These are phyloP conservation scores for Podochytrium sp. DNA, from an alignment of 192 early-diverging fungal species.

Conservation along the genomic window DNA sequence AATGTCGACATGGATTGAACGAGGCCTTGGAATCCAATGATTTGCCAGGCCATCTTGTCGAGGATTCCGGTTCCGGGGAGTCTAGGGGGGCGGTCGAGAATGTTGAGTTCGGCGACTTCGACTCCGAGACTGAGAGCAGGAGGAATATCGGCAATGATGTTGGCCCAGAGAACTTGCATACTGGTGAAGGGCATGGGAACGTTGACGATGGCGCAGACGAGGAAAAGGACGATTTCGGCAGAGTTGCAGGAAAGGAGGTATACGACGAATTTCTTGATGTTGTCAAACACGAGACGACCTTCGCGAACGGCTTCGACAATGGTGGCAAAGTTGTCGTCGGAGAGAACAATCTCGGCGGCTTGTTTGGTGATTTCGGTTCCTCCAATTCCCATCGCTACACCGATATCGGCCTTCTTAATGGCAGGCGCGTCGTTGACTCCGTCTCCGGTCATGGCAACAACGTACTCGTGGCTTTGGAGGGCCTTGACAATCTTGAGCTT, in stretches of 20 bases:
- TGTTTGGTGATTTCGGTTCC: slow-evolving; percentile 99
- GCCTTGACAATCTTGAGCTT: slow-evolving; percentile 95
- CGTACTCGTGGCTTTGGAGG: slow-evolving; percentile 74
- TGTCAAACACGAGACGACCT: slow-evolving; percentile 95
- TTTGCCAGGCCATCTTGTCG: slow-evolving; percentile 57
- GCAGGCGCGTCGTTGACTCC: slow-evolving; percentile 95
- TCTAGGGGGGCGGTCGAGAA: slow-evolving; percentile 86
- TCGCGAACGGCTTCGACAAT: slow-evolving; percentile 94
- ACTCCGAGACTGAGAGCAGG: slow-evolving; percentile 93
- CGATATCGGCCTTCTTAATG: slow-evolving; percentile 94
- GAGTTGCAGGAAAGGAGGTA: slow-evolving; percentile 93
- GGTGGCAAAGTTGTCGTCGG: slow-evolving; percentile 94
- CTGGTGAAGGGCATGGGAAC: slow-evolving; percentile 86
- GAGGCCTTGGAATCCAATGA: slow-evolving; percentile 77
- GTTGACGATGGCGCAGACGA: slow-evolving; percentile 75
- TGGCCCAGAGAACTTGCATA: slow-evolving; percentile 95
- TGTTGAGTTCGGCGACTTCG: slow-evolving; percentile 81
- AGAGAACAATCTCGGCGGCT: slow-evolving; percentile 94
- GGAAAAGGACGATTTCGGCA: slow-evolving; percentile 89
- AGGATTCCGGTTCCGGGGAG: slow-evolving; percentile 77
- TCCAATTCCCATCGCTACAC: slow-evolving; percentile 95
- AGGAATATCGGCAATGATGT: slow-evolving; percentile 97
- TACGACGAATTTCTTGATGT: slow-evolving; percentile 97
- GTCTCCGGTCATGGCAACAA: slow-evolving; percentile 92
- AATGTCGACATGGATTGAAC: slow-evolving; percentile 66